Base-by-base conservation (phyloP, 2,329 filamentous ascomycete species). In the Calonectria pteridis region DNA sequence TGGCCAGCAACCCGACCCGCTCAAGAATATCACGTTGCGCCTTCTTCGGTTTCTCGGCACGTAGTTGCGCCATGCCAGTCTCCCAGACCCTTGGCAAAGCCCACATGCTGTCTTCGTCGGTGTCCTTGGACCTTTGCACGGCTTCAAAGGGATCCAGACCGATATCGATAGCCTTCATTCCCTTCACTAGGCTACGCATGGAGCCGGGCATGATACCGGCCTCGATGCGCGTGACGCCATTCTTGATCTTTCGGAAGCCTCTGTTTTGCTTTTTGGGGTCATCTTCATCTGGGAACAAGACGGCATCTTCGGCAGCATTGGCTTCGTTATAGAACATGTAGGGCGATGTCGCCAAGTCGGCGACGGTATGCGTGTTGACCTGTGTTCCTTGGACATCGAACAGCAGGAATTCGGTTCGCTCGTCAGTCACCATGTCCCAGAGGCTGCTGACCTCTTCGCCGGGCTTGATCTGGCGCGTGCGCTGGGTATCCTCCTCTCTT, bases 241-340 rank as follows among this genome's bases (percentile, higher is more conserved):
- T 82, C 11, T 53, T 72, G 0, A 80, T 77, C 62, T 79, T 71
- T 0, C 78, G 67, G 37, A 82, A 82, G 1, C 76, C 72, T 4
- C 74, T 73, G 2, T 31, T 77, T 9, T 75, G 50, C 20, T 58
- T 79, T 1, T 74, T 59, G 0, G 74, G 70, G 3, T 7, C 53
- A 0, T 74, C 28, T 31, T 82, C 81, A 6, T 82, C 76, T 0
- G 80, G 79, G 13, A 82, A 82, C 18, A 82, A 37, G 7, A 82
- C 59, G 2, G 51, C 67, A 11, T 82, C 81, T 50, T 82, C 80
- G 4, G 53, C 72, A 2, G 55, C 59, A 23, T 81, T 79, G 14
- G 71, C 78, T 9, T 78, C 55, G 67, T 77, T 82, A 59, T 82
- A 82, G 67, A 82, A 82, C 62, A 78, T 65, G 59, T 82, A 81